Conservation (phyloP, 805 yeast species). For the Wickerhamiella siamensis region DNA sequence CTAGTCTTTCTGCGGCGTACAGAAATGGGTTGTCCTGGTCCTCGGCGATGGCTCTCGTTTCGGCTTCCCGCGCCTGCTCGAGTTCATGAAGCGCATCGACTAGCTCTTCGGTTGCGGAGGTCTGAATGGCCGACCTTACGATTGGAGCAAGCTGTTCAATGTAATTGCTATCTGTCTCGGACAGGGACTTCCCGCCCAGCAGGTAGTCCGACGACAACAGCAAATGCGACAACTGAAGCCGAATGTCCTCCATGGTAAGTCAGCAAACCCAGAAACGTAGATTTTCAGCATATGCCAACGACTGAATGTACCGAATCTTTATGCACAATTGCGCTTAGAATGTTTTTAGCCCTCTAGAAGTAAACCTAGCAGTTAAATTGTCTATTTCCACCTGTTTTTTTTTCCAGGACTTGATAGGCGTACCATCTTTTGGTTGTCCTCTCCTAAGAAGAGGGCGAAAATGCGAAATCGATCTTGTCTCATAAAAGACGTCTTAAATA, state of each 20-base stretch:
- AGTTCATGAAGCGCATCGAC: slow-evolving; percentile 41
- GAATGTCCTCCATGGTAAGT: slow-evolving; percentile 9
- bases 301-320: too few species aligned
- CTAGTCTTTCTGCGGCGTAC: slow-evolving; percentile 44
- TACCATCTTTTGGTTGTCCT: too few species aligned
- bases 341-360: background rate
- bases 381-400: too few species aligned
- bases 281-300: too few species aligned
- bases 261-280: background rate
- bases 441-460: too few species aligned
- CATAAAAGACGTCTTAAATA: too few species aligned
- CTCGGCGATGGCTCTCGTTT: slow-evolving; percentile 47
- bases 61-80: slow-evolving; percentile 46
- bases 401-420: too few species aligned
- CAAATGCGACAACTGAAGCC: slow-evolving; percentile 15
- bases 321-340: too few species aligned
- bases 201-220: slow-evolving; percentile 10
- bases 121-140: slow-evolving; percentile 45
- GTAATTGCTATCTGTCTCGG: slow-evolving; percentile 24
- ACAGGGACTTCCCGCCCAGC: background rate
- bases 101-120: slow-evolving; percentile 41
- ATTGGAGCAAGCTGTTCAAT: slow-evolving; percentile 70
- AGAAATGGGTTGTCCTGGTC: slow-evolving; percentile 38
- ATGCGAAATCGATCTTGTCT: too few species aligned
- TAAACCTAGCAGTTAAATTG: background rate